These are phyloP conservation scores for Penicillium macrosclerotiorum DNA, from an alignment of 495 filamentous ascomycete genomes.

Conservation along the genomic window DNA sequence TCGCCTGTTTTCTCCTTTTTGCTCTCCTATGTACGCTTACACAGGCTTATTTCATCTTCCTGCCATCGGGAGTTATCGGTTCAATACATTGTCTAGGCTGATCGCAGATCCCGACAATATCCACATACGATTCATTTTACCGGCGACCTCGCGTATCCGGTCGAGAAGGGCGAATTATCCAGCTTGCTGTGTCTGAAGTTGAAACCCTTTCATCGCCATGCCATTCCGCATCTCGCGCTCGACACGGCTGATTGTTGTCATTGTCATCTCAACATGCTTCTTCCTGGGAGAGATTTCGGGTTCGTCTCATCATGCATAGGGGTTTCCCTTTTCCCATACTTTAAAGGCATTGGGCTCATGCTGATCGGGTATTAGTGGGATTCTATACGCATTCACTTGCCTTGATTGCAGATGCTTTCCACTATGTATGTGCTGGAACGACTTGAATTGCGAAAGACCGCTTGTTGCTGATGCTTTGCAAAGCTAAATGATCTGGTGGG, in stretches of 20 bases:
- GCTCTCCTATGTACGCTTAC: too few species aligned
- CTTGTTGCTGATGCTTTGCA: not conserved
- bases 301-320: too few species aligned
- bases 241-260: constrained; percentile 43
- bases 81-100: too few species aligned
- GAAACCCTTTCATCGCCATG: constrained; percentile 16
- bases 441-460: not conserved
- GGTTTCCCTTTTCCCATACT: too few species aligned
- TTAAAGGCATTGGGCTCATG: not conserved
- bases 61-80: too few species aligned
- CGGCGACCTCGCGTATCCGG: too few species aligned
- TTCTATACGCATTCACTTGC: constrained; percentile 82
- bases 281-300: constrained; percentile 51
- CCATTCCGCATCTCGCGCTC: constrained; percentile 31
- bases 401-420: constrained; percentile 87
- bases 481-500: constrained; percentile 93
- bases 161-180: too few species aligned
- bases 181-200: too few species aligned
- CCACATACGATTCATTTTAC: too few species aligned
- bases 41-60: too few species aligned
- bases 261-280: constrained; percentile 49
- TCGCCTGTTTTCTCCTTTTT: too few species aligned
- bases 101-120: too few species aligned
- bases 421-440: constrained; percentile 64
- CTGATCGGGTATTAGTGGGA: constrained; percentile 51